A percentile compares a stretch with the other conserved stretches of the same genome.
These are phyloP conservation scores for Helicocarpus griseus DNA, from an alignment of 2,329 filamentous ascomycete genomes.

Conservation along the genomic window DNA sequence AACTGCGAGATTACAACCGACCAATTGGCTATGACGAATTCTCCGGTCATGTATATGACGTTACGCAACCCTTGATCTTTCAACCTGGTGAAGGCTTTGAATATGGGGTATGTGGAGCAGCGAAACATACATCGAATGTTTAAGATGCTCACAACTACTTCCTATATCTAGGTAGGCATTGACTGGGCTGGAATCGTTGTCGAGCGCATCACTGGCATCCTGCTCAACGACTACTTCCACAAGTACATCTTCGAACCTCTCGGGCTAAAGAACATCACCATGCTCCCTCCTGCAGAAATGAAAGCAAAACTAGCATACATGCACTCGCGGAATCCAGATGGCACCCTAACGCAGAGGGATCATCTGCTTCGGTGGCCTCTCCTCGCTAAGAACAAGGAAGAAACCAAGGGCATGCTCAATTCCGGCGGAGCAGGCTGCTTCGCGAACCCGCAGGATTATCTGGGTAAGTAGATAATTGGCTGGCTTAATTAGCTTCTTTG, in stretches of 20 bases:
- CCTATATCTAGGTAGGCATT: conserved; percentile 33
- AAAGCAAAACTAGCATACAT: conserved; percentile 47
- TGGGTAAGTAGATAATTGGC: conserved; percentile 34
- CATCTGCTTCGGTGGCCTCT: conserved; percentile 44
- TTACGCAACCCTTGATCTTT: conserved; percentile 48
- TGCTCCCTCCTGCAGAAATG: conserved; percentile 49
- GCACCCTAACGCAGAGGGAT: conserved; percentile 34
- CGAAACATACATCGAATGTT: neutral
- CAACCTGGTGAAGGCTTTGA: conserved; percentile 55
- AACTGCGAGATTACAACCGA: conserved; percentile 37
- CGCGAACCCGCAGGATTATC: conserved; percentile 51
- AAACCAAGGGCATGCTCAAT: conserved; percentile 42
- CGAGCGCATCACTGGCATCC: conserved; percentile 35
- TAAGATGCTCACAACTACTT: neutral
- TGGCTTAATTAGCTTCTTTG: no score
- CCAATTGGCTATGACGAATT: conserved; percentile 51
- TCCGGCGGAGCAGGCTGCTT: conserved; percentile 55
- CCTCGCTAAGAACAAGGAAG: conserved; percentile 33
- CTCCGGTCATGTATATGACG: conserved; percentile 43
- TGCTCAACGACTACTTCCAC: conserved; percentile 42
- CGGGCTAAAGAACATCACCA: conserved; percentile 41
- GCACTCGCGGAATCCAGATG: conserved; percentile 42
- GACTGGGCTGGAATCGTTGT: conserved; percentile 47
- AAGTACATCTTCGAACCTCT: conserved; percentile 41
- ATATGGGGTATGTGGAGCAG: conserved; percentile 41